A percentile compares a stretch with the other conserved stretches of the same genome.
Evolutionary conservation across 305 asterid genomes (phyloP).

Genomic region (Salvia sclarea): DNA sequence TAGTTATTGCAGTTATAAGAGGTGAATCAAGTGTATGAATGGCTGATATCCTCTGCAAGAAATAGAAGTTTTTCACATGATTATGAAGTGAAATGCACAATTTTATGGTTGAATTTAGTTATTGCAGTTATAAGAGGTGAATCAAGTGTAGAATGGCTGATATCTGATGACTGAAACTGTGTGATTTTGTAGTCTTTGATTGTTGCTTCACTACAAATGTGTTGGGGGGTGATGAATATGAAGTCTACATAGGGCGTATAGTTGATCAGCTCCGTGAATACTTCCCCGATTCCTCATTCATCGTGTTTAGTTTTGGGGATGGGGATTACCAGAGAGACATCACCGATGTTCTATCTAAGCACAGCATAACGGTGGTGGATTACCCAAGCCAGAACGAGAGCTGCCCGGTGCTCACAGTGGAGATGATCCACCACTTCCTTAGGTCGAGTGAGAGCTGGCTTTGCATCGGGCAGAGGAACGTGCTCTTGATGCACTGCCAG

Average conservation of each 20-base stretch:
- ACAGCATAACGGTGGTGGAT: slow-evolving; percentile 49
- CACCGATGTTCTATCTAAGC: slow-evolving; percentile 36
- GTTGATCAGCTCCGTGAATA: slow-evolving; percentile 51
- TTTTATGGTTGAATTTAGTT: too few relatives aligned
- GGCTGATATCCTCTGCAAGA: too few relatives aligned
- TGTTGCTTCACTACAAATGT: slow-evolving; percentile 60
- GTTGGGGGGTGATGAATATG: slow-evolving; percentile 43
- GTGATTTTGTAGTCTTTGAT: slow-evolving; percentile 59
- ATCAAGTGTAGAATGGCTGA: too few relatives aligned
- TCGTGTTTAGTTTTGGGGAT: slow-evolving; percentile 59
- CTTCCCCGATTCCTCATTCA: slow-evolving; percentile 58
- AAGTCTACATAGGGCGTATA: slow-evolving; percentile 41
- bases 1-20: too few relatives aligned
- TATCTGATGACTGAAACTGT: background rate
- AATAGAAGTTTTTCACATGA: background rate
- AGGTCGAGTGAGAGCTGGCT: slow-evolving; percentile 61
- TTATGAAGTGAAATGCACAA: too few relatives aligned
- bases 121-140: too few relatives aligned
- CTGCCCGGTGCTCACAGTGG: slow-evolving; percentile 55
- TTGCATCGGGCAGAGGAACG: slow-evolving; percentile 51
- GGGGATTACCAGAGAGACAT: slow-evolving; percentile 44
- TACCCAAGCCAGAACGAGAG: slow-evolving; percentile 50
- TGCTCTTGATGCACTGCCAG: slow-evolving; percentile 64
- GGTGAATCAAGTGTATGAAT: too few relatives aligned
- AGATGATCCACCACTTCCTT: slow-evolving; percentile 62